Evolutionary conservation across 2,329 filamentous ascomycete genomes (phyloP), one percentile per base, ranked within the genome.

Genomic region (Aspergillus flavus): DNA sequence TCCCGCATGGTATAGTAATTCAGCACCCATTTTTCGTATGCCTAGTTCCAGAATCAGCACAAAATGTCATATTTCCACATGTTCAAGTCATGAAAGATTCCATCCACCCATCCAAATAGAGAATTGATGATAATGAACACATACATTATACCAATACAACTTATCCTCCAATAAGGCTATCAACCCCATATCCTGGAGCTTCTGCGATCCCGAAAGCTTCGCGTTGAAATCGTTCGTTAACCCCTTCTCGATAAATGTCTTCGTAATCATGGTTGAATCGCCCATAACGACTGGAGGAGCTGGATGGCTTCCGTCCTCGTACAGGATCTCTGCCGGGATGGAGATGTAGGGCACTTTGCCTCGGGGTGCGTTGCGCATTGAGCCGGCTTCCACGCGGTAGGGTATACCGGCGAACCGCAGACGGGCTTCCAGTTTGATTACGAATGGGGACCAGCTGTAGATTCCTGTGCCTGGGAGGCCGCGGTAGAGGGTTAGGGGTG

Each of bases 331-430:
- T 1, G 61, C 61, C 3, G 60, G 57, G 41, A 81, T 63, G 34
- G 80, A 76, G 26, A 88, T 61, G 68, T 89, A 90, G 0, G 87
- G 87, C 11, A 89, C 83, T 74, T 89, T 90, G 46, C 86, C 85
- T 57, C 78, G 81, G 0, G 88, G 87, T 0, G 79, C 83, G 0
- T 75, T 72, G 46, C 66, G 69, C 0, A 80, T 72, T 0, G 83
- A 84, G 1, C 87, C 87, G 3, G 66, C 65, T 2, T 76, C 82
- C 5, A 75, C 69, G 19, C 66, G 69, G 73, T 89, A 90, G 0
- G 73, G 45, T 2, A 87, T 57, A 1, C 74, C 72, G 2, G 80
- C 80, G 66, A 88, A 82, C 16, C 87, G 86, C 6, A 89, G 79
- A 16, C 87, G 85, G 21, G 85, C 80, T 71, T 90, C 88, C 58